phyloP scores from a whole-genome alignment of 2,329 filamentous ascomycete species.

The Nemania sp. region DNA sequence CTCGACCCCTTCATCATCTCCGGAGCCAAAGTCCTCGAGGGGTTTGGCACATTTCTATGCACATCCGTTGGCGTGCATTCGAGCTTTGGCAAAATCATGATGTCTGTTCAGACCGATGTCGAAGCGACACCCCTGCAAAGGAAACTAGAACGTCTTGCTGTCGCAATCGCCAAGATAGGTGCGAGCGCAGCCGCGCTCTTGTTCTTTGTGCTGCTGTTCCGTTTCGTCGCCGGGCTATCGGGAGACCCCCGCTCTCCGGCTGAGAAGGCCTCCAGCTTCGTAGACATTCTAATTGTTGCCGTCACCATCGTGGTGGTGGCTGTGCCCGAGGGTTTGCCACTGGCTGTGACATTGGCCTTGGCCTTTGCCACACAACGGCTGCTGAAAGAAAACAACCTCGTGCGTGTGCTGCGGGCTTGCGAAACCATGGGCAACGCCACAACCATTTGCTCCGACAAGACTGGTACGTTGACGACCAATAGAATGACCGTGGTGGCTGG shows the following conservation, averaged over 20 bases:
- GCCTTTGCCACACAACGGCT: slow-evolving; percentile 71
- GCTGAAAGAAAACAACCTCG: slow-evolving; percentile 71
- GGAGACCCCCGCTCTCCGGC: slow-evolving; percentile 52
- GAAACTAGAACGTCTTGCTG: slow-evolving; percentile 56
- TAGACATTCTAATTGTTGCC: slow-evolving; percentile 66
- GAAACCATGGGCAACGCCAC: slow-evolving; percentile 75
- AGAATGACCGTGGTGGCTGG: slow-evolving; percentile 78
- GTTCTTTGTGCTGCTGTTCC: slow-evolving; percentile 80
- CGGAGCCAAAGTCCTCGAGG: slow-evolving; percentile 60
- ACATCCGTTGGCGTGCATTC: slow-evolving; percentile 60
- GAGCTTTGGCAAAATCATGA: slow-evolving; percentile 60
- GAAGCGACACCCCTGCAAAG: slow-evolving; percentile 59
- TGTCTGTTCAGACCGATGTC: slow-evolving; percentile 57
- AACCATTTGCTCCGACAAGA: slow-evolving; percentile 81
- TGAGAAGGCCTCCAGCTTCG: slow-evolving; percentile 65
- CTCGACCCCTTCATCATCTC: slow-evolving; percentile 69
- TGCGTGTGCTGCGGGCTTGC: slow-evolving; percentile 69
- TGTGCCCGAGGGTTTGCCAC: slow-evolving; percentile 67
- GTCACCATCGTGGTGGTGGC: slow-evolving; percentile 72
- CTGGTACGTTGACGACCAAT: slow-evolving; percentile 74
- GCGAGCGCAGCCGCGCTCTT: slow-evolving; percentile 72
- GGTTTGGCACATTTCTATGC: slow-evolving; percentile 57
- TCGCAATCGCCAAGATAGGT: slow-evolving; percentile 57
- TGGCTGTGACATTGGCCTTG: slow-evolving; percentile 70
- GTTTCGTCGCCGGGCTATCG: slow-evolving; percentile 69